Evolutionary conservation across 805 yeast species (phyloP).

Genomic region (Saitoella complicata): DNA sequence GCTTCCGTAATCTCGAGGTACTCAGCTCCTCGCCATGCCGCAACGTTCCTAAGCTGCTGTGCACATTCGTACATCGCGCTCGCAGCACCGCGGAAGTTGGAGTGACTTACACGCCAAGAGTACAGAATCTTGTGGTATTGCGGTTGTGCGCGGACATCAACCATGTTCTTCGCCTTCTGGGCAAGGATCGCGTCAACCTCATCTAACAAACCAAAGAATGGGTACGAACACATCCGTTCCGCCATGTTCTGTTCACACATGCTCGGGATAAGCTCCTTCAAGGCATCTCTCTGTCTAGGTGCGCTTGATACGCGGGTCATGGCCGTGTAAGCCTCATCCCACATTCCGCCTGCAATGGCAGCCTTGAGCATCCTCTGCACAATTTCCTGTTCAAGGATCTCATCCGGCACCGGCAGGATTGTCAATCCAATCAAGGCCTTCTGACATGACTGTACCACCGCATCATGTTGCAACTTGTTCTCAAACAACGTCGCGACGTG

Average conservation of each 20-base stretch:
- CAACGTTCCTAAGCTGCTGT: slow-evolving; percentile 13
- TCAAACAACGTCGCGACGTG: slow-evolving; percentile 26
- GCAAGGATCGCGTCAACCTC: slow-evolving; percentile 29
- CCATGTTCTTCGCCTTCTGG: slow-evolving; percentile 17
- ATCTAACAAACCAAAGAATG: slow-evolving; percentile 29
- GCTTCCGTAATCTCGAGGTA: too few relatives aligned
- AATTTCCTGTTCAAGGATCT: slow-evolving; percentile 10
- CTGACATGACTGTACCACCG: not conserved
- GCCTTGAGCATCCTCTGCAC: slow-evolving; percentile 3
- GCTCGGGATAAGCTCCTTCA: slow-evolving; percentile 24
- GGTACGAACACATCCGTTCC: slow-evolving; percentile 25
- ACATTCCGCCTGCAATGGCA: slow-evolving; percentile 8
- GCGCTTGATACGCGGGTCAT: slow-evolving; percentile 2
- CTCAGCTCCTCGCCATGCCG: too few relatives aligned
- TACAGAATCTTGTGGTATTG: slow-evolving; percentile 36
- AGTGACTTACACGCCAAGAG: slow-evolving; percentile 34
- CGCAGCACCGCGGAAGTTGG: slow-evolving; percentile 33
- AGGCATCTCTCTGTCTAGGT: slow-evolving; percentile 11
- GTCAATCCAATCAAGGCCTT: not conserved
- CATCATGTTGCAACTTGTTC: slow-evolving; percentile 16
- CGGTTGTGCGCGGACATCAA: slow-evolving; percentile 21
- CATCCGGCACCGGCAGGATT: not conserved
- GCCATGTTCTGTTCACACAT: slow-evolving; percentile 27
- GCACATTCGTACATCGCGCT: slow-evolving; percentile 24
- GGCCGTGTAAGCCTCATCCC: slow-evolving; percentile 14